Percentiles rank a stretch among this genome's conserved stretches.
Evolutionary conservation across 371 early-diverging fungal genomes (phyloP).

Genomic region (Zancudomyces culisetae): DNA sequence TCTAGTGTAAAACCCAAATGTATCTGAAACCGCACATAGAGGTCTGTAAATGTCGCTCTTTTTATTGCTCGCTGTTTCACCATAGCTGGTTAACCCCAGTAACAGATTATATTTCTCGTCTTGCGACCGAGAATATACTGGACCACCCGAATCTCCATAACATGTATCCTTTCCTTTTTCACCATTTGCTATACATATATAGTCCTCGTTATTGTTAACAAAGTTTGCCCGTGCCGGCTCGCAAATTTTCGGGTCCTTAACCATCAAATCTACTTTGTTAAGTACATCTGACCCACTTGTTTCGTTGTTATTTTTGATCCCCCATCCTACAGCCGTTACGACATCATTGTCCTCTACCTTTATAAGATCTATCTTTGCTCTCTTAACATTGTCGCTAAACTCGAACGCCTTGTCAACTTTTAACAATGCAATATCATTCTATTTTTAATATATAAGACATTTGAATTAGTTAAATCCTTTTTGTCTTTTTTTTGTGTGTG

Average conservation of each 20-base stretch:
- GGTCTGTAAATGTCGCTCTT: not conserved
- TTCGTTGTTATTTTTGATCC: conserved; percentile 2
- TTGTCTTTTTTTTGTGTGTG: no score
- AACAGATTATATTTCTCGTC: conserved; percentile 11
- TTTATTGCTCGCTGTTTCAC: conserved; percentile 5
- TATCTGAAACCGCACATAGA: conserved; percentile 13
- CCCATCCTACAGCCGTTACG: conserved; percentile 13
- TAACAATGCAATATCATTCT: conserved; percentile 17
- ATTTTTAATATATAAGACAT: no score
- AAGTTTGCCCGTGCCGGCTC: not conserved
- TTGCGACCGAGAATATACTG: conserved; percentile 10
- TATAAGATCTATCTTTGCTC: conserved; percentile 9
- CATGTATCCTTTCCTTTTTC: conserved; percentile 24
- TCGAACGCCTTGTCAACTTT: conserved; percentile 4
- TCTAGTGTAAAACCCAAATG: conserved; percentile 24
- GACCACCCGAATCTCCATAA: conserved; percentile 28
- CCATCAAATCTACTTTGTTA: not conserved
- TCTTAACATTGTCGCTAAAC: conserved; percentile 1
- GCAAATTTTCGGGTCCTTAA: not conserved
- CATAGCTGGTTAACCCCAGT: conserved; percentile 24
- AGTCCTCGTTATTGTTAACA: conserved; percentile 9
- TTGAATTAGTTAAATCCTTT: no score
- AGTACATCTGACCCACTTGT: not conserved
- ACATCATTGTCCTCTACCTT: not conserved
- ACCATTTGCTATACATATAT: conserved; percentile 21